Evolutionary conservation across 768 basidiomycete species (phyloP), one percentile per base, ranked within the genome.

Genomic region (Sarcodon aspratus): DNA sequence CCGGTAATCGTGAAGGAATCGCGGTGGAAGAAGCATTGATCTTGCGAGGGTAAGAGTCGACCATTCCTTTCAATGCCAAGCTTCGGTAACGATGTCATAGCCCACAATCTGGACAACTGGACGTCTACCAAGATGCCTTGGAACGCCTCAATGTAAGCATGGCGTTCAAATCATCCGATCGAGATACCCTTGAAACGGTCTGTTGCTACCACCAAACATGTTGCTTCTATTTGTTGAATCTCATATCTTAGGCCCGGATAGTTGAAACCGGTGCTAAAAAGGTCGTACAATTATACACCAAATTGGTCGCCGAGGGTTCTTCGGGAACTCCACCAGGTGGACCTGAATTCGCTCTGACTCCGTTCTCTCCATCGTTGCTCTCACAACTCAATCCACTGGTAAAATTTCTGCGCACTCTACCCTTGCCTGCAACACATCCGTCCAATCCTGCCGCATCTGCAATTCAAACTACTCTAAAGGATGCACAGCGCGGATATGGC

Each of bases 191-290:
- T 0, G 76, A 81, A 55, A 78, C 76, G 36, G 82, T 82, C 45
- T 32, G 62, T 54, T 46, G 34, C 17, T 33, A 12, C 32, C 31
- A 15, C 13, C 6, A 15, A 12, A 15, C 17, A 9, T 32, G 13
- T 17, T 21, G 32, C 38, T 44, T 15, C 38, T 2, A 31, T 8
- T 37, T 9, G 31, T 45, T 33, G 15, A 34, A 21, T 36, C 45
- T 51, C 33, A 45, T 3, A 33, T 17, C 3, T 33, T 54, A 71
- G 82, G 72, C 84, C n/a, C 78, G 82, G 37, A 73, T 91, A 5
- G 69, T 90, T 8, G 87, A 90, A 66, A 85, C 85, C 1, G 88
- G 89, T 7, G 79, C 80, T 6, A 89, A 89, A 68, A 89, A 88
- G 59, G 69, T 91, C 9, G 74, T 80, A 0, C 86, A 88, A 56